Conservation (phyloP, 257 asterid species). For the Coffea eugenioides region DNA sequence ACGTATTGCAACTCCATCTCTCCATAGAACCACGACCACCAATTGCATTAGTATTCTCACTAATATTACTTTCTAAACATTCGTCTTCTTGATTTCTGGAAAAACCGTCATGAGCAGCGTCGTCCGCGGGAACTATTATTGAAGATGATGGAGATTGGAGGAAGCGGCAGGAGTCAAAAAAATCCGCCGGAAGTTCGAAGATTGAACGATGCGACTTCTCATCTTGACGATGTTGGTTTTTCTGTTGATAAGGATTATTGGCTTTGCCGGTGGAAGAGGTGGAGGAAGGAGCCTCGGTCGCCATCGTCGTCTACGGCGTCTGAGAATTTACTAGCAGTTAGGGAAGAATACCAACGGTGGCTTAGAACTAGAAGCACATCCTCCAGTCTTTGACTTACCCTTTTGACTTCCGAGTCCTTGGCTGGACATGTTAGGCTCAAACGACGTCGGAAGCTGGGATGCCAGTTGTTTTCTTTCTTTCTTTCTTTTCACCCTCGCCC, state of each 20-base stretch:
- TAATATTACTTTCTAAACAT: background rate
- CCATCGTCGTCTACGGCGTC: slow-evolving; percentile 9
- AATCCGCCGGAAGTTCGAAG: slow-evolving; percentile 58
- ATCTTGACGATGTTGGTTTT: slow-evolving; percentile 33
- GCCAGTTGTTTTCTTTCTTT: background rate
- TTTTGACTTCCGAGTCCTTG: too few relatives aligned
- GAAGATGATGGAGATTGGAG: slow-evolving; percentile 56
- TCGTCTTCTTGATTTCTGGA: slow-evolving; percentile 18
- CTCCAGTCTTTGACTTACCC: too few relatives aligned
- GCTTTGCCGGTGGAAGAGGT: background rate
- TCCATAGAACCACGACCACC: slow-evolving; percentile 30
- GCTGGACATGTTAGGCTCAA: background rate
- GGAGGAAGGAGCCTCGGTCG: background rate
- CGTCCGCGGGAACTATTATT: slow-evolving; percentile 26
- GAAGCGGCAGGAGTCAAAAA: slow-evolving; percentile 75
- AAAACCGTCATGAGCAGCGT: slow-evolving; percentile 26
- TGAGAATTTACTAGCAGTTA: too few relatives aligned
- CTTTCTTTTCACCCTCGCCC: too few relatives aligned
- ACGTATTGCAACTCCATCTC: slow-evolving; percentile 92
- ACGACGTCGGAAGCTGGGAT: background rate
- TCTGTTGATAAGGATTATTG: background rate
- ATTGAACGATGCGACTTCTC: slow-evolving; percentile 59
- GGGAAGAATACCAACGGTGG: too few relatives aligned
- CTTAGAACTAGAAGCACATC: too few relatives aligned
- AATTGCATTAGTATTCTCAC: slow-evolving; percentile 1